A percentile compares a stretch with the other conserved stretches of the same genome.
Conservation (phyloP, 306 rosid species). For the Luffa aegyptiaca region DNA sequence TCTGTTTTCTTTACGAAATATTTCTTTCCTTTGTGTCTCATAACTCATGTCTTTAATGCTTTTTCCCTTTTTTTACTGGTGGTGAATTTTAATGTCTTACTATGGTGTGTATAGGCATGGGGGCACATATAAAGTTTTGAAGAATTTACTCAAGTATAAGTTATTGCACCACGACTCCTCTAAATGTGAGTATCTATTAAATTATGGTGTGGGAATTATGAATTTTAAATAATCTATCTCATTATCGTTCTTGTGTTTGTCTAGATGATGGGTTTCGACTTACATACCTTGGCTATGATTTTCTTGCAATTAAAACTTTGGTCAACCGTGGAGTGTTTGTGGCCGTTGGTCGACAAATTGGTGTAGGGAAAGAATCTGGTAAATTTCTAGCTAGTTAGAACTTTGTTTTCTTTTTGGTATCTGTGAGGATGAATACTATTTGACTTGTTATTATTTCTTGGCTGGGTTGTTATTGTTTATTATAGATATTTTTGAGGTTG, state of each 20-base stretch:
- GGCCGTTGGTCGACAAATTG: slow-evolving; percentile 88
- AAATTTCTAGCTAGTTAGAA: not conserved
- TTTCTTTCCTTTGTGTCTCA: not conserved
- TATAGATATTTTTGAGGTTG: slow-evolving; percentile 90
- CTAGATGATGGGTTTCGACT: slow-evolving; percentile 92
- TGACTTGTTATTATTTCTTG: not conserved
- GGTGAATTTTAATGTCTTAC: not conserved
- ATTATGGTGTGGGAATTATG: not conserved
- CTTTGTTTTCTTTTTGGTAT: not conserved
- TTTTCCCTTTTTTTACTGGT: not conserved
- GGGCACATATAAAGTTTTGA: slow-evolving; percentile 79
- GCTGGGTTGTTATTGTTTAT: not conserved
- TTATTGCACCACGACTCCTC: slow-evolving; percentile 85
- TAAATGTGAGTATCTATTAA: slow-evolving; percentile 45
- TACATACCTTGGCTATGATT: slow-evolving; percentile 93
- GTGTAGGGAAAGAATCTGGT: slow-evolving; percentile 98
- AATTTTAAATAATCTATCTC: not conserved
- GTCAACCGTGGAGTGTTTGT: slow-evolving; percentile 79
- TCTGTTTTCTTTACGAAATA: not conserved
- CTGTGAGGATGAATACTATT: not conserved
- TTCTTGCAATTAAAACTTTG: slow-evolving; percentile 87
- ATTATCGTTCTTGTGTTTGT: slow-evolving; percentile 13
- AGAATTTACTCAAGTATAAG: slow-evolving; percentile 75
- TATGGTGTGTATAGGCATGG: slow-evolving; percentile 53
- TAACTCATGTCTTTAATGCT: not conserved